These are phyloP conservation scores for Phaeosphaeriaceae sp. DNA, from an alignment of 2,329 filamentous ascomycete genomes.

Conservation along the genomic window DNA sequence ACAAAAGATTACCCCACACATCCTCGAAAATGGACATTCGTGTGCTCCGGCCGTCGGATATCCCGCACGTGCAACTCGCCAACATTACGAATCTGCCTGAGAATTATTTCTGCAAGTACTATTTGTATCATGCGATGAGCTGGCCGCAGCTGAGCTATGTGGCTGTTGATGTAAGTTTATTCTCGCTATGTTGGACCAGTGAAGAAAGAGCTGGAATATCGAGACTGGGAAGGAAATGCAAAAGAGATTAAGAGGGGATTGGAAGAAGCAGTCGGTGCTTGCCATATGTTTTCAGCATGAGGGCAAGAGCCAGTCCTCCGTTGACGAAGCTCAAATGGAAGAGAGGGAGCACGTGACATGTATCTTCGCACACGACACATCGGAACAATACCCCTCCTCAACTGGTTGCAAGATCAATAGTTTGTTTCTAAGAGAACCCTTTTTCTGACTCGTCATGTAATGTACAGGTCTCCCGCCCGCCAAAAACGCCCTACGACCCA, in stretches of 20 bases:
- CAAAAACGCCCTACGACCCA: constrained; percentile 81
- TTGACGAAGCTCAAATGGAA: background rate
- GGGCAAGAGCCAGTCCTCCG: background rate
- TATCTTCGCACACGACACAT: background rate
- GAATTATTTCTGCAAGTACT: constrained; percentile 99
- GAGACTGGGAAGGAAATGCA: background rate
- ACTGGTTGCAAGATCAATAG: too few species aligned
- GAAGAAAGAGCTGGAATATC: constrained; percentile 1
- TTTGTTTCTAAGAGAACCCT: background rate
- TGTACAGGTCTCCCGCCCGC: constrained; percentile 74
- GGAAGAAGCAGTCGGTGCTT: too few species aligned
- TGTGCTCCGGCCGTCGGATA: constrained; percentile 80
- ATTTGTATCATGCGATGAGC: constrained; percentile 97
- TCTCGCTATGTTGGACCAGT: background rate
- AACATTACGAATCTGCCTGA: constrained; percentile 99
- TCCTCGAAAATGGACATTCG: constrained; percentile 80
- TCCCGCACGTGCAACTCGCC: constrained; percentile 93
- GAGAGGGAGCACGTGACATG: background rate
- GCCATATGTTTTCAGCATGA: too few species aligned
- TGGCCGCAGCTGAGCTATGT: constrained; percentile 98
- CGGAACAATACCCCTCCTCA: background rate
- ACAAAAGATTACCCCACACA: background rate
- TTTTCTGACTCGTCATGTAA: background rate
- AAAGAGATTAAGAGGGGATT: too few species aligned
- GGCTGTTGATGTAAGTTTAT: constrained; percentile 75